Percentiles rank a stretch among this genome's conserved stretches.
Conservation (phyloP, 257 asterid species). For the Handroanthus guayacan region DNA sequence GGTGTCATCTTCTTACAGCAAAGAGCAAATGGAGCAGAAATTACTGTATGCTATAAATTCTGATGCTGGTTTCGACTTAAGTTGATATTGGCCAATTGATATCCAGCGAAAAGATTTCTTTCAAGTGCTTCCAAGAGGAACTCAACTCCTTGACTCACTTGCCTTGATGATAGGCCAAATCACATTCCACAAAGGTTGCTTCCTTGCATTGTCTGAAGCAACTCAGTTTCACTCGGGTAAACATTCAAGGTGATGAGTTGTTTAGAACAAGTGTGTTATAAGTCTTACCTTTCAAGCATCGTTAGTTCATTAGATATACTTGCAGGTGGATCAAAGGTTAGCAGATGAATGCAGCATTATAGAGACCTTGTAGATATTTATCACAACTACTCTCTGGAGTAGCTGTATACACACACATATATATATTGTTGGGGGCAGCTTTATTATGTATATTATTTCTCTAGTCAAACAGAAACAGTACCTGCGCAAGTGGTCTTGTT, state of each 20-base stretch:
- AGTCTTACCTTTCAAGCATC: not conserved
- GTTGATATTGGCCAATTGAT: constrained; percentile 49
- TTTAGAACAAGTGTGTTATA: not conserved
- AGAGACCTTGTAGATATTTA: constrained; percentile 43
- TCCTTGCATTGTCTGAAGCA: not conserved
- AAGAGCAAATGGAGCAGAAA: constrained; percentile 90
- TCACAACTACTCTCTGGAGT: constrained; percentile 20
- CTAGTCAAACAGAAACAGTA: constrained; percentile 5
- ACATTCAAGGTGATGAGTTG: not conserved
- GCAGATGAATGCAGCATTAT: constrained; percentile 23
- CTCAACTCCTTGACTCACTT: constrained; percentile 4
- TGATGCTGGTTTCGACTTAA: constrained; percentile 94
- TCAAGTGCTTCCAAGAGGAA: constrained; percentile 16
- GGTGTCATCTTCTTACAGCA: constrained; percentile 59
- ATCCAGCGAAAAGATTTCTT: constrained; percentile 24
- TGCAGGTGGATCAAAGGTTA: constrained; percentile 18
- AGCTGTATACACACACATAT: constrained; percentile 40
- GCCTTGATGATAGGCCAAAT: not conserved
- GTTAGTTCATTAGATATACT: constrained; percentile 7
- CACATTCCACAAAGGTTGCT: constrained; percentile 3
- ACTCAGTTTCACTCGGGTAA: not conserved
- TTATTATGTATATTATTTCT: constrained; percentile 40
- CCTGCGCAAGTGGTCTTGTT: constrained; percentile 46
- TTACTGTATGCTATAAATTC: constrained; percentile 85
- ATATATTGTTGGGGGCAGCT: constrained; percentile 20